Evolutionary conservation across 768 basidiomycete species (phyloP).

Genomic region (Botryobasidium botryosum): DNA sequence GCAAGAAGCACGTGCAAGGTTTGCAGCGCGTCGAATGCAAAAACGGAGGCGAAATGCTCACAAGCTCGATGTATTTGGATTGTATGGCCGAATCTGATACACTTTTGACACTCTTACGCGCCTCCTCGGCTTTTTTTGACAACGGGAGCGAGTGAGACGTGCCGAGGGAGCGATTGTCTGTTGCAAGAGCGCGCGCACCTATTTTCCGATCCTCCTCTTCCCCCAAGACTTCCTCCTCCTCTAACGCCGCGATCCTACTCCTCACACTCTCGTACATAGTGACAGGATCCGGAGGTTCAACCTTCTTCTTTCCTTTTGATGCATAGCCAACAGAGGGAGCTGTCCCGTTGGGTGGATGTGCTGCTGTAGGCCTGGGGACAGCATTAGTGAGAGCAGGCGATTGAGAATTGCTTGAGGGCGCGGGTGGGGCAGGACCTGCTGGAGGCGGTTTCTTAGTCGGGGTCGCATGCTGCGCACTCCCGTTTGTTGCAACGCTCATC

Average conservation of each 20-base stretch:
- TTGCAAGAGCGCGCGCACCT: constrained; percentile 24
- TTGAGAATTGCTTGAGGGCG: too few species aligned
- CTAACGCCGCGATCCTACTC: constrained; percentile 75
- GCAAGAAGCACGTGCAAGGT: constrained; percentile 10
- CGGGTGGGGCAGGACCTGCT: too few species aligned
- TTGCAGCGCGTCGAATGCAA: not conserved
- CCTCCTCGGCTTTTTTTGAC: constrained; percentile 53
- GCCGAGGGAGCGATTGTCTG: not conserved
- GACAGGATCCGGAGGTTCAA: constrained; percentile 54
- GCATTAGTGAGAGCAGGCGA: too few species aligned
- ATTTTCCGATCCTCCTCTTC: constrained; percentile 74
- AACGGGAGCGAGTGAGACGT: not conserved
- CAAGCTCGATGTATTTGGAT: constrained; percentile 76
- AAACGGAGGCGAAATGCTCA: constrained; percentile 31
- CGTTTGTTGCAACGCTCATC: too few species aligned
- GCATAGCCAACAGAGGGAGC: constrained; percentile 2
- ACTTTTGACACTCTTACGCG: constrained; percentile 69
- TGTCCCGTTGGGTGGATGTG: too few species aligned
- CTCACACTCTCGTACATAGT: constrained; percentile 79
- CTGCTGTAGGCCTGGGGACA: too few species aligned
- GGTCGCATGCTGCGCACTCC: too few species aligned
- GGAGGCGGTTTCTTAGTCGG: too few species aligned
- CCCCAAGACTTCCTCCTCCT: constrained; percentile 73
- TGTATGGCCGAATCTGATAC: constrained; percentile 72
- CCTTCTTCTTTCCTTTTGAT: constrained; percentile 46